Conservation (phyloP, 495 filamentous ascomycete genomes). For the Aspergillus steynii region DNA sequence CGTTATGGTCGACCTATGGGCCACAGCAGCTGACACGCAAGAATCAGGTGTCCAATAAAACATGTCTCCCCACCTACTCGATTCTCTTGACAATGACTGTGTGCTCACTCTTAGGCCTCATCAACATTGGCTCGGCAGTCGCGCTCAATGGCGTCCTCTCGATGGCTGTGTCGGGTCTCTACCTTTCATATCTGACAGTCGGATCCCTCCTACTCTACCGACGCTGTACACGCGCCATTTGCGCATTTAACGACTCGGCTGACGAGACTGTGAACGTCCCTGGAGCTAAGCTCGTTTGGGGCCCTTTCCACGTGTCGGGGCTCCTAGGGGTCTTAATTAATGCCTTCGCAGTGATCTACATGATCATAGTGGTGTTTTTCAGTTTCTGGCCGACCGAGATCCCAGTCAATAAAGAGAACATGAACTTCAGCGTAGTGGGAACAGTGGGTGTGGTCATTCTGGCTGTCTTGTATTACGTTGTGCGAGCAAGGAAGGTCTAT, state of each 20-base stretch:
- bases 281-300: conserved; percentile 41
- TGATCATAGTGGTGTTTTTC: conserved; percentile 49
- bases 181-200: conserved; percentile 45
- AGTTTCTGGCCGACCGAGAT: conserved; percentile 48
- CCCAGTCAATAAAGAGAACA: conserved; percentile 30
- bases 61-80: conserved; percentile 39
- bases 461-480: conserved; percentile 46
- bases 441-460: conserved; percentile 43
- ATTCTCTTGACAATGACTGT: conserved; percentile 40
- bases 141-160: conserved; percentile 50
- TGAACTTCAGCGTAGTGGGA: conserved; percentile 51
- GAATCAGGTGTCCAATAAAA: conserved; percentile 30
- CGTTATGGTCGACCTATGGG: neutral
- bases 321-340: conserved; percentile 32
- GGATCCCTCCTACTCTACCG: conserved; percentile 49
- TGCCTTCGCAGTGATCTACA: conserved; percentile 41
- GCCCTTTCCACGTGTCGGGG: conserved; percentile 34
- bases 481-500: conserved; percentile 43
- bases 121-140: conserved; percentile 46
- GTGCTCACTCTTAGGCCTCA: conserved; percentile 40
- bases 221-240: conserved; percentile 39
- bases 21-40: neutral
- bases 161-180: conserved; percentile 42
- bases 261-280: conserved; percentile 25
- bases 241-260: conserved; percentile 10